Conservation (phyloP, 1,284 basidiomycete species). For the Austroboletus novae-zelandiae region DNA sequence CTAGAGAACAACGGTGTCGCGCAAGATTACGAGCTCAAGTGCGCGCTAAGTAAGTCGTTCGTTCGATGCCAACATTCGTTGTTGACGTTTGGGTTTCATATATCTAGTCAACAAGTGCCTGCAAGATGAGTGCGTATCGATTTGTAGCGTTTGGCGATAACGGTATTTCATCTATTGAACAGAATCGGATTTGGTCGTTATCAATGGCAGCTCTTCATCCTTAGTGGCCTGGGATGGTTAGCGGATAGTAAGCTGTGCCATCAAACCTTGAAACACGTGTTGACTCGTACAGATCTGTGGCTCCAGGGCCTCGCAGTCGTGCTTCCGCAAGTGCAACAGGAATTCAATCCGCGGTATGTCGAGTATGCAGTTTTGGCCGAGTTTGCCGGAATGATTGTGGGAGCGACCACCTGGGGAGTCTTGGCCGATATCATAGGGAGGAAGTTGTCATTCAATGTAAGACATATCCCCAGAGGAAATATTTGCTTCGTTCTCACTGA, state of each 20-base stretch:
- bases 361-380: constrained; percentile 54
- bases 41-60: constrained; percentile 21
- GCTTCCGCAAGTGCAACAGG: constrained; percentile 45
- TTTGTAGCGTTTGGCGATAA: not conserved
- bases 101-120: constrained; percentile 44
- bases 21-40: constrained; percentile 31
- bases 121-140: constrained; percentile 42
- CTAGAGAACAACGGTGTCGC: constrained; percentile 19
- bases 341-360: constrained; percentile 39
- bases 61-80: not conserved
- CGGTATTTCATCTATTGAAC: constrained; percentile 1
- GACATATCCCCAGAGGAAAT: not conserved
- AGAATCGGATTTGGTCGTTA: constrained; percentile 63
- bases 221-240: constrained; percentile 55
- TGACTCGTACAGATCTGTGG: constrained; percentile 45
- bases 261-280: constrained; percentile 12
- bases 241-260: constrained; percentile 44
- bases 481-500: not conserved
- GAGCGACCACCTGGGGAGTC: constrained; percentile 55
- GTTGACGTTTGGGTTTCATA: not conserved
- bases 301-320: constrained; percentile 55
- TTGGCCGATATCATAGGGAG: constrained; percentile 51
- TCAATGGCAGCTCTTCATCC: constrained; percentile 56
- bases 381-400: constrained; percentile 56
- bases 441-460: constrained; percentile 52